Evolutionary conservation across 2,329 filamentous ascomycete species (phyloP), one percentile per base, ranked within the genome.

Genomic region (Stagonosporopsis cucurbitacearum): DNA sequence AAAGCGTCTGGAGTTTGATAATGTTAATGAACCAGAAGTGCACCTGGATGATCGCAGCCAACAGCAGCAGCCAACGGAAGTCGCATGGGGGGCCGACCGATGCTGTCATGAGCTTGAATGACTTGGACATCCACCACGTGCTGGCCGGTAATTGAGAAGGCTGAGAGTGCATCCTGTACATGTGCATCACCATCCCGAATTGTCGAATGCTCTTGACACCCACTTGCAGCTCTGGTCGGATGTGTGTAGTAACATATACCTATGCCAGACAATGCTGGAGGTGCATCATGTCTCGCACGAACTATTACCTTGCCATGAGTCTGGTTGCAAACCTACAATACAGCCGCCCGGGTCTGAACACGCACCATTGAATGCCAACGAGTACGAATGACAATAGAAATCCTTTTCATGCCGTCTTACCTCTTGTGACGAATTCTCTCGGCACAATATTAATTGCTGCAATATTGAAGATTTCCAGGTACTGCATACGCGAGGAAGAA

Each of bases 1-100:
- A 20, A 22, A 19, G 12, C 17, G n/a, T 25, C 11, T n/a, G 23
- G 41, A 19, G 28, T 48, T 44, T 39, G 17, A 56, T 50, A 42
- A 48, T 32, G 37, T 48, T 30, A 25, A 56, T 56, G 30, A 44
- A 37, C 48, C 28, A 57, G 28, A 28, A 25, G 43, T 41, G 43
- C 6, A 9, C 25, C 48, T 57, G 26, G 49, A 45, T 26, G 32
- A 41, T 40, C 49, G 43, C 41, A 23, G 35, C 42, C 42, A 50
- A 39, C 36, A 30, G 47, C 28, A 50, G 36, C 36, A 30, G 47
- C 28, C 35, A 46, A 39, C 30, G 30, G 47, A 23, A 46, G 25
- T 35, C 26, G 35, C 41, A 46, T 22, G 28, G 37, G 28, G 37
- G 37, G 52, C 52, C 22, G 23, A 37, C 46, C 53, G 39, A 26